These are phyloP conservation scores for Puccinia hordei DNA, from an alignment of 1,284 basidiomycete genomes.

Conservation along the genomic window DNA sequence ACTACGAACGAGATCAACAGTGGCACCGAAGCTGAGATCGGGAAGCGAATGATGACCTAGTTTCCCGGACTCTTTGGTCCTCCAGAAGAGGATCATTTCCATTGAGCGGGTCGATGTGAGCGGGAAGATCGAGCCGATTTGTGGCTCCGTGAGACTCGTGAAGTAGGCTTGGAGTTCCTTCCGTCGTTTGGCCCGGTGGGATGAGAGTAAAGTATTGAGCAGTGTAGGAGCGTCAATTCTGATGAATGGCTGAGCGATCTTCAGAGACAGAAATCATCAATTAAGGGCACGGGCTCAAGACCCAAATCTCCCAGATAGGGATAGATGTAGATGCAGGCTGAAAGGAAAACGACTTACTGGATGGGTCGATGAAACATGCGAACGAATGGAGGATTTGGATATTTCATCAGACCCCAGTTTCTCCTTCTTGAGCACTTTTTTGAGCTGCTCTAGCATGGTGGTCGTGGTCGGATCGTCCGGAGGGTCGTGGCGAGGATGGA, in stretches of 20 bases:
- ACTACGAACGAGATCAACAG: constrained; percentile 65
- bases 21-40: constrained; percentile 69
- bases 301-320: no score
- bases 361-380: constrained; percentile 19
- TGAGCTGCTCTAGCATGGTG: constrained; percentile 18
- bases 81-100: constrained; percentile 75
- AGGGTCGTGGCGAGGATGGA: constrained; percentile 5
- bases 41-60: constrained; percentile 68
- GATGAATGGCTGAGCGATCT: constrained; percentile 52
- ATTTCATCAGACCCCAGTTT: background rate
- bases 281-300: background rate
- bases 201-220: constrained; percentile 60
- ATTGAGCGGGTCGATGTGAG: constrained; percentile 72
- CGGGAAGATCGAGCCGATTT: constrained; percentile 71
- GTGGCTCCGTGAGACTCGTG: constrained; percentile 67
- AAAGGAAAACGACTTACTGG: constrained; percentile 15
- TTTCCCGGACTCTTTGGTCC: constrained; percentile 64
- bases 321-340: background rate
- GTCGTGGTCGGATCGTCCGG: constrained; percentile 2
- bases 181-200: constrained; percentile 63
- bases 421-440: constrained; percentile 28
- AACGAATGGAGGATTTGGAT: background rate
- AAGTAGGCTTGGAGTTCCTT: constrained; percentile 62
- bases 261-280: background rate
- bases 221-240: constrained; percentile 56